These are phyloP conservation scores for Vitis vinifera DNA, from an alignment of 164 flowering plant genomes.

Conservation along the genomic window DNA sequence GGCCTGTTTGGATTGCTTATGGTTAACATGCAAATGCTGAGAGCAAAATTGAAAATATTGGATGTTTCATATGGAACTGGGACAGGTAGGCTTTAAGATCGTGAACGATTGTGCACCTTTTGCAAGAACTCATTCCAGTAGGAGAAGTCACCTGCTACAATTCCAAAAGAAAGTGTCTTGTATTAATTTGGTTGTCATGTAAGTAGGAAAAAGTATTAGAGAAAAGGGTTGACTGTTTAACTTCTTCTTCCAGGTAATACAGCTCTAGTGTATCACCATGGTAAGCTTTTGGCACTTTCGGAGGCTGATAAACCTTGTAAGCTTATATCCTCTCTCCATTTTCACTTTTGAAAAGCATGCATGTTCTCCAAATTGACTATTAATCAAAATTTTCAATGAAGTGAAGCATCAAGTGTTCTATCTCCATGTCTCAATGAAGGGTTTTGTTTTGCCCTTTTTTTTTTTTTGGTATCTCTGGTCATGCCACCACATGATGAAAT, in stretches of 20 bases:
- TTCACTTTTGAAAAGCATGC: background rate
- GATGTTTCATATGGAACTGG: slow-evolving; percentile 79
- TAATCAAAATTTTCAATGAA: too few relatives aligned
- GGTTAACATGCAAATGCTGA: slow-evolving; percentile 70
- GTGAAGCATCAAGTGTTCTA: too few relatives aligned
- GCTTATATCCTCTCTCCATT: slow-evolving; percentile 11
- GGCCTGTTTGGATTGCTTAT: slow-evolving; percentile 81
- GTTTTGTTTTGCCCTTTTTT: background rate
- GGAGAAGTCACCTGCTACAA: too few relatives aligned
- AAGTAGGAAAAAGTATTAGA: background rate
- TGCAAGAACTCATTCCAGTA: background rate
- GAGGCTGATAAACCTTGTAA: slow-evolving; percentile 97
- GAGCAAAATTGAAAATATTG: slow-evolving; percentile 73
- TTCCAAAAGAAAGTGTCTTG: too few relatives aligned
- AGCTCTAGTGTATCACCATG: slow-evolving; percentile 86
- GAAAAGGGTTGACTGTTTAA: slow-evolving; percentile 12
- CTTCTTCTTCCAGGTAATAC: slow-evolving; percentile 67
- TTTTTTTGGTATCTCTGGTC: too few relatives aligned
- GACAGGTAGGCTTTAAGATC: slow-evolving; percentile 48
- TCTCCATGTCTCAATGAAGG: too few relatives aligned
- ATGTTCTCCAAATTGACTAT: too few relatives aligned
- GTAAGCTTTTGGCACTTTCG: slow-evolving; percentile 79
- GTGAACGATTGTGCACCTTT: background rate
- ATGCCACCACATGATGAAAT: too few relatives aligned
- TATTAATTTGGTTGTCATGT: too few relatives aligned